Evolutionary conservation across 352 stramenopile species (phyloP).

Genomic region (Pelagophyceae sp.): DNA sequence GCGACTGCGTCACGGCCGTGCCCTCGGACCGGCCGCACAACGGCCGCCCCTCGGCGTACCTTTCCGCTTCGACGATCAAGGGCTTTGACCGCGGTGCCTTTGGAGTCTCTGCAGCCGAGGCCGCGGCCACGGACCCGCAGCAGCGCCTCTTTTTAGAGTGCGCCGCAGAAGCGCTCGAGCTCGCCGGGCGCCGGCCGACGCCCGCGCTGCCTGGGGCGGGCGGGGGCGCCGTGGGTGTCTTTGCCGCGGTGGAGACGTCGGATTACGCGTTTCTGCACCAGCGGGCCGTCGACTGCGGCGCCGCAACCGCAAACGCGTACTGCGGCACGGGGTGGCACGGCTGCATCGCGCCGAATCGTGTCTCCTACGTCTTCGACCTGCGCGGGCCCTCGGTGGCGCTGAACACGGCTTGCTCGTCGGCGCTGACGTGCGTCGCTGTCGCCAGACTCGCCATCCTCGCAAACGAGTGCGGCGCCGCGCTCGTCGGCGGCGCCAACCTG

Average conservation of each 20-base stretch:
- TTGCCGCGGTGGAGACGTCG: constrained; percentile 12
- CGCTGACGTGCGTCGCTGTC: constrained; percentile 25
- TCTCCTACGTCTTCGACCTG: constrained; percentile 27
- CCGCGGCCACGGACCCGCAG: constrained; percentile 17
- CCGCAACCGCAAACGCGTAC: not conserved
- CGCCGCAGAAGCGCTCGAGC: not conserved
- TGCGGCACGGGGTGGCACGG: constrained; percentile 12
- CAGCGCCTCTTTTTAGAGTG: constrained; percentile 7
- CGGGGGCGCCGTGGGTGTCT: not conserved
- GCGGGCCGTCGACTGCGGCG: not conserved
- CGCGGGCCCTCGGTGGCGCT: constrained; percentile 24
- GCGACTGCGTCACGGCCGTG: not conserved
- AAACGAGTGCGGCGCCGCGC: constrained; percentile 24
- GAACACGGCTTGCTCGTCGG: constrained; percentile 29
- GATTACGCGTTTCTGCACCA: constrained; percentile 15
- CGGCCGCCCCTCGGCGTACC: not conserved
- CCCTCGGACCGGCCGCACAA: constrained; percentile 10
- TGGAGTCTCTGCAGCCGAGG: constrained; percentile 4
- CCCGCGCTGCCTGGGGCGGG: not conserved
- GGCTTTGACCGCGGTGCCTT: constrained; percentile 2
- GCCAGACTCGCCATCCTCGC: constrained; percentile 1
- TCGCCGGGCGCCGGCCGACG: not conserved
- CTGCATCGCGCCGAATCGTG: constrained; percentile 10
- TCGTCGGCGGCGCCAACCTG: constrained; percentile 27
- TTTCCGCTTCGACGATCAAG: not conserved